Evolutionary conservation across 805 yeast species (phyloP).

Genomic region (Tetrapisispora arboricola): DNA sequence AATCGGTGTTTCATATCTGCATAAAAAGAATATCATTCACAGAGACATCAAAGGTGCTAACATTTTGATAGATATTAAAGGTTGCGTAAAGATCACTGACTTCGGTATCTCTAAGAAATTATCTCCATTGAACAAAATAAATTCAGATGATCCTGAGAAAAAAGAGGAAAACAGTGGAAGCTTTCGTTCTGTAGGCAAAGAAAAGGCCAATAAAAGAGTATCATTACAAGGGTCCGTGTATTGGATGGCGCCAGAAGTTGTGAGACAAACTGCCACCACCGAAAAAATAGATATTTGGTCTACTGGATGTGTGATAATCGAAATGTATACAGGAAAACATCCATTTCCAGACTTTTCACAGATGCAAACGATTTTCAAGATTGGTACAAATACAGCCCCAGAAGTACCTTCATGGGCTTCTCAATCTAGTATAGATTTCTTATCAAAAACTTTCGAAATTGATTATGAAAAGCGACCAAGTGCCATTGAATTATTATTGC

Average conservation of each 20-base stretch:
- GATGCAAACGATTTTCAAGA: constrained; percentile 93
- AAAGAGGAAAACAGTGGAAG: constrained; percentile 2
- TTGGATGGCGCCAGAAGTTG: constrained; percentile 99
- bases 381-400: constrained; percentile 80
- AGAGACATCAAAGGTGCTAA: constrained; percentile 88
- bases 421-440: constrained; percentile 54
- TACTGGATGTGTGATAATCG: constrained; percentile 85
- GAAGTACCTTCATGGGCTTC: constrained; percentile 68
- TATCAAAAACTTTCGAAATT: constrained; percentile 56
- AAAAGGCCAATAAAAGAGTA: constrained; percentile 43
- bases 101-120: constrained; percentile 71
- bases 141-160: constrained; percentile 31
- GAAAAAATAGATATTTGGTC: constrained; percentile 96
- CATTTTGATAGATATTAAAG: constrained; percentile 68
- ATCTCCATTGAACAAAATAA: constrained; percentile 39
- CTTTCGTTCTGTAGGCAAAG: constrained; percentile 5
- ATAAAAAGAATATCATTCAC: constrained; percentile 66
- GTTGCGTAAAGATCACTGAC: constrained; percentile 76
- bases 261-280: constrained; percentile 83
- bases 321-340: constrained; percentile 92
- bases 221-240: constrained; percentile 90
- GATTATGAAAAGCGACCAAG: constrained; percentile 67
- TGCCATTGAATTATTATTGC: constrained; percentile 58
- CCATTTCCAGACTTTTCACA: constrained; percentile 93
- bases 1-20: constrained; percentile 64